Percentiles rank a stretch among this genome's conserved stretches.
Conservation (phyloP, 108 stramenopile genomes). For the Cyclotella atomus region DNA sequence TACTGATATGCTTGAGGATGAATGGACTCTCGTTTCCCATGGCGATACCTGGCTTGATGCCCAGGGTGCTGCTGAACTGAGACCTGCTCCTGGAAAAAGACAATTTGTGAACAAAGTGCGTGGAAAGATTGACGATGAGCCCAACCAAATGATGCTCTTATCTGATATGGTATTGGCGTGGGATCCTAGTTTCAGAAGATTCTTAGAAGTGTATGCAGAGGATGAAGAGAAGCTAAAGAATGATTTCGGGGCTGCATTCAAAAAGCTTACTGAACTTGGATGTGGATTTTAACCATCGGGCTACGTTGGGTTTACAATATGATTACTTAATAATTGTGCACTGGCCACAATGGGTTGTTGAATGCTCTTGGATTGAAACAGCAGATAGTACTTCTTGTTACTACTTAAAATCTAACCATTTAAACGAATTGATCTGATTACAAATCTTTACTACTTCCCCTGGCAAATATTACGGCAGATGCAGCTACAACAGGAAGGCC, state of each 20-base stretch:
- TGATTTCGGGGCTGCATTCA: conserved; percentile 80
- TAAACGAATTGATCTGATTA: background rate
- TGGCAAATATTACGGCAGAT: background rate
- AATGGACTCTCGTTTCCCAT: conserved; percentile 55
- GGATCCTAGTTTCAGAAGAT: conserved; percentile 58
- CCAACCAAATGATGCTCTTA: conserved; percentile 76
- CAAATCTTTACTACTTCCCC: background rate
- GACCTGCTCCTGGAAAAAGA: conserved; percentile 54
- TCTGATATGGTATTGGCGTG: conserved; percentile 63
- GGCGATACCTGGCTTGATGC: conserved; percentile 48
- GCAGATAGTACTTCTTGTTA: background rate
- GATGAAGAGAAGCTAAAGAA: conserved; percentile 73
- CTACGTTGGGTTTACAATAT: too few species aligned
- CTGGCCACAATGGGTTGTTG: too few species aligned
- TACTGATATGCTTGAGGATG: conserved; percentile 53
- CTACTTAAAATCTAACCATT: too few species aligned
- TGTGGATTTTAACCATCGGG: conserved; percentile 48
- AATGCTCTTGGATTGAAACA: background rate
- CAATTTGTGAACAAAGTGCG: conserved; percentile 55
- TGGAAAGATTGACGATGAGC: conserved; percentile 34
- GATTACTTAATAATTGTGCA: too few species aligned
- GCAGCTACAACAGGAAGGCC: background rate
- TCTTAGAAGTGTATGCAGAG: conserved; percentile 67
- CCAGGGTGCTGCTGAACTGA: conserved; percentile 42
- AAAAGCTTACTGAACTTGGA: conserved; percentile 79